Conservation (phyloP, 345 rosid species). For the Gossypium australe region DNA sequence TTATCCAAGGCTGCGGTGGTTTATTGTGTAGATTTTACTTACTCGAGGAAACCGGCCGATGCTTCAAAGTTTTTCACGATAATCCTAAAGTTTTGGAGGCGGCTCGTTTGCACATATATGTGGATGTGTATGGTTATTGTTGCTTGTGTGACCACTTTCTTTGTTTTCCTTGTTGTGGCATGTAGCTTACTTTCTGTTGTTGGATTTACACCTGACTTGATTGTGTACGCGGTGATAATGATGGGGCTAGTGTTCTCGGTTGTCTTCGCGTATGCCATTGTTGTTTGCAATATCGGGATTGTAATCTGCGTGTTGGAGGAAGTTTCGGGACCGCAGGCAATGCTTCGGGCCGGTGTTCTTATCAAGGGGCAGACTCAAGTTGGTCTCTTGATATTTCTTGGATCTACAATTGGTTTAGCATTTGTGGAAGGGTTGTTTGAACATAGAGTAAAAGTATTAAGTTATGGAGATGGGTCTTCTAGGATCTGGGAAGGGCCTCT, state of each 20-base stretch:
- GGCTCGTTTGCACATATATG: constrained; percentile 53
- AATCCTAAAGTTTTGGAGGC: constrained; percentile 58
- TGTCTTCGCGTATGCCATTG: constrained; percentile 68
- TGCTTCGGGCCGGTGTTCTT: constrained; percentile 54
- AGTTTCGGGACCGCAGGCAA: constrained; percentile 70
- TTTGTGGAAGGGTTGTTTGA: constrained; percentile 87
- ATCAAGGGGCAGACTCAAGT: constrained; percentile 90
- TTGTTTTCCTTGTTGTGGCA: constrained; percentile 48
- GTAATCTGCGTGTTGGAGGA: constrained; percentile 80
- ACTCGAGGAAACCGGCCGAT: constrained; percentile 47
- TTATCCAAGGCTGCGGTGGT: constrained; percentile 67
- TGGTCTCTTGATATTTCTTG: constrained; percentile 74
- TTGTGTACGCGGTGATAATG: constrained; percentile 47
- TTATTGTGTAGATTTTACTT: constrained; percentile 81
- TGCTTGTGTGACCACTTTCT: constrained; percentile 60
- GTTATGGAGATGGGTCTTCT: constrained; percentile 86
- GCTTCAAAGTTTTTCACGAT: constrained; percentile 42
- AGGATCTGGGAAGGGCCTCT: constrained; percentile 95
- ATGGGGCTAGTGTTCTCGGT: constrained; percentile 66
- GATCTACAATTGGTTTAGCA: constrained; percentile 72
- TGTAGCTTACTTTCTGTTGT: constrained; percentile 50
- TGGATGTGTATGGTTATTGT: constrained; percentile 60
- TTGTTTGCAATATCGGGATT: constrained; percentile 64
- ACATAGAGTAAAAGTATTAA: constrained; percentile 81
- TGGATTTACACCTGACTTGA: constrained; percentile 51